Evolutionary conservation across 2,329 filamentous ascomycete species (phyloP).

Genomic region (Chrysoporthe cubensis): DNA sequence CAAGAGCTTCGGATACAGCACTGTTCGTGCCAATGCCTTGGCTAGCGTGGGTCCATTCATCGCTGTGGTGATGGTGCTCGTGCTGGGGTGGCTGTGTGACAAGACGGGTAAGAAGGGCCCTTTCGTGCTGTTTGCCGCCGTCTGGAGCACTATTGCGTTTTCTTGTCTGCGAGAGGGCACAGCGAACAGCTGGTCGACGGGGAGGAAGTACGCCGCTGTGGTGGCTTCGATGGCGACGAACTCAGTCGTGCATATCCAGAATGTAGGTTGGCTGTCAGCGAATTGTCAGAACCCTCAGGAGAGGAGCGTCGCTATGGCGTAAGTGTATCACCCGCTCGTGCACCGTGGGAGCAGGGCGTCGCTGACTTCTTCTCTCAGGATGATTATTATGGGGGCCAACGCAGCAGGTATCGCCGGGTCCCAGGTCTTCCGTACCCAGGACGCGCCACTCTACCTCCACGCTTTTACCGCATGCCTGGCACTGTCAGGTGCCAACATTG

Average conservation of each 20-base stretch:
- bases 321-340: slow-evolving; percentile 38
- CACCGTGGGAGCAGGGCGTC: background rate
- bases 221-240: slow-evolving; percentile 59
- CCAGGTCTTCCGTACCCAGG: slow-evolving; percentile 60
- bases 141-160: slow-evolving; percentile 43
- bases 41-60: slow-evolving; percentile 57
- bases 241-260: slow-evolving; percentile 59
- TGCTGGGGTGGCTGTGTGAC: slow-evolving; percentile 57
- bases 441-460: slow-evolving; percentile 50
- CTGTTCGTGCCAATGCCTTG: slow-evolving; percentile 53
- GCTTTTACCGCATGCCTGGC: slow-evolving; percentile 34
- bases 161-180: slow-evolving; percentile 28
- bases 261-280: slow-evolving; percentile 63
- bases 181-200: slow-evolving; percentile 30
- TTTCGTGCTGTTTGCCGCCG: slow-evolving; percentile 48
- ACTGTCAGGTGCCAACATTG: slow-evolving; percentile 30
- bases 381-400: slow-evolving; percentile 63
- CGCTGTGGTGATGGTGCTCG: slow-evolving; percentile 54
- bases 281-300: slow-evolving; percentile 60
- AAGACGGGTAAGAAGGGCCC: slow-evolving; percentile 51
- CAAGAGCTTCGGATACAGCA: slow-evolving; percentile 53
- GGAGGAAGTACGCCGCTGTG: slow-evolving; percentile 53
- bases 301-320: slow-evolving; percentile 61
- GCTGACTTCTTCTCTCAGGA: slow-evolving; percentile 6
- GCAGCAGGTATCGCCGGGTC: slow-evolving; percentile 63